These are phyloP conservation scores for Phylloporus arenicola DNA, from an alignment of 768 basidiomycete species.

Conservation along the genomic window DNA sequence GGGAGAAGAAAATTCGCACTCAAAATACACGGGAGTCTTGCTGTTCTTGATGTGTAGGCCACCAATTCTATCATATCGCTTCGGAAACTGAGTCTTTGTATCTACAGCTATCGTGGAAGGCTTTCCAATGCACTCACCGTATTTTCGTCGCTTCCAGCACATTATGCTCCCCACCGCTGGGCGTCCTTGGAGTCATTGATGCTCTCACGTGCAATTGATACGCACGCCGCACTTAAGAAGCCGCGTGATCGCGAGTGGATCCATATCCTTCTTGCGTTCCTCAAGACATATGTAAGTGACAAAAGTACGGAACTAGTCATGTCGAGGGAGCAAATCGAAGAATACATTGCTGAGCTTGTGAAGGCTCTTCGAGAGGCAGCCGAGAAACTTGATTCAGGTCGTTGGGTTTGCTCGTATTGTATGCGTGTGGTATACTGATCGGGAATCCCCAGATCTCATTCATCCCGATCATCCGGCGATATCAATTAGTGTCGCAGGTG, in stretches of 20 bases:
- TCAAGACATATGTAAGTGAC: constrained; percentile 62
- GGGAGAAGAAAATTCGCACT: constrained; percentile 82
- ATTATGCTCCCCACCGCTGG: constrained; percentile 82
- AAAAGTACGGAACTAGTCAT: constrained; percentile 48
- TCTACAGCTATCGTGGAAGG: constrained; percentile 59
- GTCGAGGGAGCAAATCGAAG: constrained; percentile 44
- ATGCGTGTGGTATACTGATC: constrained; percentile 10
- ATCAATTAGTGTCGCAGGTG: constrained; percentile 42
- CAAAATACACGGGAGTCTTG: constrained; percentile 79
- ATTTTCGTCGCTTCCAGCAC: constrained; percentile 77
- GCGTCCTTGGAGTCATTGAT: constrained; percentile 73
- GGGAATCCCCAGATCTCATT: constrained; percentile 46
- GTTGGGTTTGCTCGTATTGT: constrained; percentile 9
- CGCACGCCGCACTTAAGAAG: constrained; percentile 53
- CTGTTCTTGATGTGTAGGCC: constrained; percentile 85
- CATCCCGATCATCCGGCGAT: constrained; percentile 68
- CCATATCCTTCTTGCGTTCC: constrained; percentile 67
- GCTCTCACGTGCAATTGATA: constrained; percentile 67
- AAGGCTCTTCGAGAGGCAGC: constrained; percentile 45
- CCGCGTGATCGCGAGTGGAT: constrained; percentile 75
- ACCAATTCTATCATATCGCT: not conserved
- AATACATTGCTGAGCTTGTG: constrained; percentile 50
- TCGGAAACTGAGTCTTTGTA: constrained; percentile 7
- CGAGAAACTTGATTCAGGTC: constrained; percentile 52
- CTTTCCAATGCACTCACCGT: constrained; percentile 58